Evolutionary conservation across 2,329 filamentous ascomycete genomes (phyloP).

Genomic region (Aschersonia sp.): DNA sequence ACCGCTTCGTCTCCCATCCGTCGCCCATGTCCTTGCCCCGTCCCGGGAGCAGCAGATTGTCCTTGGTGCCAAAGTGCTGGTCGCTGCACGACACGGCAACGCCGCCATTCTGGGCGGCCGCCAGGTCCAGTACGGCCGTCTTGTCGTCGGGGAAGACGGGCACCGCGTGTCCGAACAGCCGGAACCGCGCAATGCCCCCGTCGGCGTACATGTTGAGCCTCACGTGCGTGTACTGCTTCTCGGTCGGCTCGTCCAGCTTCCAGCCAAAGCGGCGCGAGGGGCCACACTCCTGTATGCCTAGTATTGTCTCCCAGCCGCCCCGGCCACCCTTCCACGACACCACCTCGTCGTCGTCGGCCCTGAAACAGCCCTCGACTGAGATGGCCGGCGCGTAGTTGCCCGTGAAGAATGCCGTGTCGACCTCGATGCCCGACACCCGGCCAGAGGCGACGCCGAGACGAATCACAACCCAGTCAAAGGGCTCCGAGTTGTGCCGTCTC

Average conservation of each 20-base stretch:
- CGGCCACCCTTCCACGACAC: constrained; percentile 42
- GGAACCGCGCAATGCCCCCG: constrained; percentile 68
- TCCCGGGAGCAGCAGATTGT: constrained; percentile 66
- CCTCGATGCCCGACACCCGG: constrained; percentile 57
- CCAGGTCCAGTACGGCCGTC: constrained; percentile 57
- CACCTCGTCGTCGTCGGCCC: constrained; percentile 47
- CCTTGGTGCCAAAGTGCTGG: constrained; percentile 71
- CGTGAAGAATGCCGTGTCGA: constrained; percentile 70
- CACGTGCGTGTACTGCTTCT: constrained; percentile 64
- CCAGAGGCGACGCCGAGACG: constrained; percentile 56
- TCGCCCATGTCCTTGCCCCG: constrained; percentile 76
- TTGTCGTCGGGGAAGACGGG: constrained; percentile 59
- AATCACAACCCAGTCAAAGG: constrained; percentile 54
- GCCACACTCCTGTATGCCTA: constrained; percentile 56
- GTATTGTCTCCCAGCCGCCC: constrained; percentile 58
- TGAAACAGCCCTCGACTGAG: constrained; percentile 64
- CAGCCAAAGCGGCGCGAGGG: constrained; percentile 61
- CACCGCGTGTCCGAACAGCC: constrained; percentile 61
- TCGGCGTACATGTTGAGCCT: constrained; percentile 76
- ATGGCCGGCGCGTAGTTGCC: constrained; percentile 72
- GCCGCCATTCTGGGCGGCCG: constrained; percentile 64
- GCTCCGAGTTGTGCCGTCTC: constrained; percentile 46
- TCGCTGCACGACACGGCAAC: constrained; percentile 65
- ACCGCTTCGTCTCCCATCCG: constrained; percentile 74
- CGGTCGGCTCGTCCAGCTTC: constrained; percentile 43